Base-by-base conservation (phyloP, 805 yeast genomes). In the Pichia insulana region DNA sequence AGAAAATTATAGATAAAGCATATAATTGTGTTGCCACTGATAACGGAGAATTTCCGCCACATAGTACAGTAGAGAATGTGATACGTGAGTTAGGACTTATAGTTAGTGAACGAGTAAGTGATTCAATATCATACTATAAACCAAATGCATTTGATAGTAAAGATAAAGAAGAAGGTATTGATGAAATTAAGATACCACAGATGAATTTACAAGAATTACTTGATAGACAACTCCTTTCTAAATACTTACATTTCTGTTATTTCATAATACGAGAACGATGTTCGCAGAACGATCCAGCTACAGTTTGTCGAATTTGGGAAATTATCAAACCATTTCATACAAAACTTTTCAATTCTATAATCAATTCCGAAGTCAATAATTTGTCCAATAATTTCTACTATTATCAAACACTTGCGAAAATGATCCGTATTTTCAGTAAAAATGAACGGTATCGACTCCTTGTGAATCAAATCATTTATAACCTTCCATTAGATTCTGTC, bases 401-500 rank as follows among this genome's bases (percentile, higher is more conserved):
- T 44, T 60, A 59, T 44, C 50, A 48, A 41, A 43, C 58, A 2
- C 31, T 63, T 25, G 49, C 60, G 0, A 52, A 51, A 17, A 32
- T 63, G 33, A 51, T 64, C 9, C 40, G 49, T 10, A 40, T 46
- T 7, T 61, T 63, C 31, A 57, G 65, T 12, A 60, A 56, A 40
- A 57, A 53, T 31, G 49, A 43, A 37, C 47, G 66, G 37, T 63
- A 59, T 36, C 46, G 54, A 12, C 16, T 26, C 2, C 34, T 61
- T 22, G 58, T 63, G 5, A 43, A 47, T 10, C 50, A 53, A 5
- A 19, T 64, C 13, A 52, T 64, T 3, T 44, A 47, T 20, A 50
- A 55, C 30, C 41, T 64, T n/a, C 68, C 68, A 1, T 49, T 63
- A 20, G 57, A 59, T 22, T 58, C 66, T 1, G 58, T 63, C 22